A percentile compares a stretch with the other conserved stretches of the same genome.
Evolutionary conservation across 2,329 filamentous ascomycete genomes (phyloP).

Genomic region (Alternaria atra): DNA sequence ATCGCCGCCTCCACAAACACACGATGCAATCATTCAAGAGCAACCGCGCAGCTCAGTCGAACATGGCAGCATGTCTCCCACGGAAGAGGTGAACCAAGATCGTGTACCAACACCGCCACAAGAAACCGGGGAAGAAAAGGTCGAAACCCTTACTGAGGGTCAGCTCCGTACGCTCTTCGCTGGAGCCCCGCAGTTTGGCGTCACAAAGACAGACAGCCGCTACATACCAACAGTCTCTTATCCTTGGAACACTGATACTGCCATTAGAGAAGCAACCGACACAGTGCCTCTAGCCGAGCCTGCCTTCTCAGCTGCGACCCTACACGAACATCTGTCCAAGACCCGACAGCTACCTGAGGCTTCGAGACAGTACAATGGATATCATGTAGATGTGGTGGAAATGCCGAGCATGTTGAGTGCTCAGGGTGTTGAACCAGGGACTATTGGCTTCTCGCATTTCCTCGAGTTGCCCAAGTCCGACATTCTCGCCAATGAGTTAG

Average conservation of each 20-base stretch:
- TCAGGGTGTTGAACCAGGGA: slow-evolving; percentile 75
- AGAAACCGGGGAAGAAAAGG: slow-evolving; percentile 25
- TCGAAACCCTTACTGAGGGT: slow-evolving; percentile 51
- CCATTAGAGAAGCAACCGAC: slow-evolving; percentile 71
- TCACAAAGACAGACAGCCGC: slow-evolving; percentile 67
- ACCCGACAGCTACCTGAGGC: slow-evolving; percentile 23
- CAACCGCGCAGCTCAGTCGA: slow-evolving; percentile 24
- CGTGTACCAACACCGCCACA: slow-evolving; percentile 22
- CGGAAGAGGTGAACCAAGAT: slow-evolving; percentile 18
- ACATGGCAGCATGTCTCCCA: slow-evolving; percentile 15
- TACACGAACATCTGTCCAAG: slow-evolving; percentile 31
- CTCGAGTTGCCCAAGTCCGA: slow-evolving; percentile 72
- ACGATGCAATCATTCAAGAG: slow-evolving; percentile 12
- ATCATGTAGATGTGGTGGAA: slow-evolving; percentile 56
- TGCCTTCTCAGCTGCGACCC: slow-evolving; percentile 49
- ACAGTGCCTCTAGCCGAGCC: slow-evolving; percentile 41
- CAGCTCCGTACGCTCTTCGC: slow-evolving; percentile 77
- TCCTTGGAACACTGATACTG: slow-evolving; percentile 69
- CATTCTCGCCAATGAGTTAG: slow-evolving; percentile 64
- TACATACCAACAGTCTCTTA: slow-evolving; percentile 71
- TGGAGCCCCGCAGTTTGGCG: slow-evolving; percentile 77
- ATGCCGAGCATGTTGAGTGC: slow-evolving; percentile 76
- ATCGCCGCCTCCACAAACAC: slow-evolving; percentile 28
- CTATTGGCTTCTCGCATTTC: slow-evolving; percentile 73
- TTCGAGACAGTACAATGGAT: slow-evolving; percentile 34